Evolutionary conservation across 2,329 filamentous ascomycete species (phyloP).

Genomic region (Pyrenophora tritici-repentis): DNA sequence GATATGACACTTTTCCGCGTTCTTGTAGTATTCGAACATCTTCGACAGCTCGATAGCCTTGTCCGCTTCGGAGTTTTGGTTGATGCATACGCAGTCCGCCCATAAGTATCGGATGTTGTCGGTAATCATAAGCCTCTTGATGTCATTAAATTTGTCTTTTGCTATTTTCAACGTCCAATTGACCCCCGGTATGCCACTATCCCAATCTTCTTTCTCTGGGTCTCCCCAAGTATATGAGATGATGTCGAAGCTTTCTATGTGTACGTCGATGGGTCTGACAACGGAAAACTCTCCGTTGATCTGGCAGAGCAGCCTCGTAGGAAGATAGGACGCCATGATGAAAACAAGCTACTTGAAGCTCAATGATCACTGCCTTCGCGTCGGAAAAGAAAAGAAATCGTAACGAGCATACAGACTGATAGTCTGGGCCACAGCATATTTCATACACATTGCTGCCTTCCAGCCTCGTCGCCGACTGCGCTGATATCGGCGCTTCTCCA

Average conservation of each 20-base stretch:
- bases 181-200: conserved; percentile 1
- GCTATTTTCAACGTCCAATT: neutral
- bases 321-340: neutral
- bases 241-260: conserved; percentile 5
- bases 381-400: neutral
- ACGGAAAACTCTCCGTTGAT: neutral
- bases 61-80: conserved; percentile 19
- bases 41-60: conserved; percentile 2
- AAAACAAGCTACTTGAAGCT: neutral
- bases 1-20: conserved; percentile 4
- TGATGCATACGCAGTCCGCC: conserved; percentile 30
- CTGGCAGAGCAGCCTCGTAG: conserved; percentile 1
- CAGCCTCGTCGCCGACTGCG: neutral
- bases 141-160: neutral
- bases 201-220: neutral
- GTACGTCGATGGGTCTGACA: neutral
- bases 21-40: conserved; percentile 13
- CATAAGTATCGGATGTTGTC: conserved; percentile 2
- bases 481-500: neutral
- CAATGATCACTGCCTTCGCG: neutral
- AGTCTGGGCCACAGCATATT: neutral
- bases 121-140: neutral
- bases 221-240: conserved; percentile 6
- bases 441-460: neutral
- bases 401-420: too few relatives aligned